Base-by-base conservation (phyloP, 23 red algal genomes). In the Gracilaria gracilis region DNA sequence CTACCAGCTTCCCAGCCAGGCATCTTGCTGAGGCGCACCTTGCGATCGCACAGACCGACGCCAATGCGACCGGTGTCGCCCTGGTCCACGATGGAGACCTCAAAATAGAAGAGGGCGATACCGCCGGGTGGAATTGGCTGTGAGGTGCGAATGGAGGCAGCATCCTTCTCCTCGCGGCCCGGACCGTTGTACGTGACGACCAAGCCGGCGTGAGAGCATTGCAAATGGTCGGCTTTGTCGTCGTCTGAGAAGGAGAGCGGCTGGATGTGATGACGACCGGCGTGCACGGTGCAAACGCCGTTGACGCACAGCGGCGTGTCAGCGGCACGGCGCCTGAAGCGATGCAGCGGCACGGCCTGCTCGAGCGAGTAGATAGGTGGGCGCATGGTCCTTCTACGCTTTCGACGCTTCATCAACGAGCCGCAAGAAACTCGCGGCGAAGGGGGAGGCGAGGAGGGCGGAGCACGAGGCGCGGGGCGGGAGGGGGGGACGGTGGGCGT, bases 1-100 rank as follows among this genome's bases (percentile, higher is more conserved):
- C 88, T 93, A 62, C 90, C 84, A 33, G 46, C 28, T 62, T 99
- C 94, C 97, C 97, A 99, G 33, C 97, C 97, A 42, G 97, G 97
- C 80, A 99, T 86, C 46, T 95, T 91, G 21, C 90, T 88, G 61
- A 99, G 78, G 31, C 64, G 51, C 21, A 99, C 93, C 48, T 96
- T 86, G 58, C 80, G 64, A 25, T 70, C 76, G 64, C 94, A 95
- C 50, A 99, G 89, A 4, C 97, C 97, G 44, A 99, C 83, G 31
- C 97, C 97, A 44, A 99, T 99, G 58, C 93, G 93, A 19, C 95
- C 95, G 53, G 90, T 82, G 17, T 82, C 83, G 39, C 97, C 97
- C 40, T 90, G 75, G 49, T 88, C 82, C 15, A 95, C 40, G 40
- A 99, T 81, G 36, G 53, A 91, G 36, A 99, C 93, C 72, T 99